Conservation (phyloP, 2,329 filamentous ascomycete genomes). For the Paecilomyces variotii region DNA sequence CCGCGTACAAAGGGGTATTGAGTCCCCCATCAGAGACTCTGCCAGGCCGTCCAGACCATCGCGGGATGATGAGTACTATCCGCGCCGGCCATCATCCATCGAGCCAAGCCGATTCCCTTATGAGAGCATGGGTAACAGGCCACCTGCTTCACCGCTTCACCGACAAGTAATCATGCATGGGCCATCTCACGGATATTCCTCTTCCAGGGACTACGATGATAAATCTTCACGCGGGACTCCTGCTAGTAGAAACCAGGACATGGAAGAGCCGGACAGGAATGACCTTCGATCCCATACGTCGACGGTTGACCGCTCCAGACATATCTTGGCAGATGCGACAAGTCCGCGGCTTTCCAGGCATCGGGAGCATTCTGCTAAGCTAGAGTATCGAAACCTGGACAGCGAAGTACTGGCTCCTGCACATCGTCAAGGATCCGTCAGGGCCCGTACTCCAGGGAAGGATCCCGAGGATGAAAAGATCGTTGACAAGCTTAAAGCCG, state of each 20-base stretch:
- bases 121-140: constrained; percentile 5
- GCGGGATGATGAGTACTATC: constrained; percentile 43
- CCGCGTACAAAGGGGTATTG: constrained; percentile 12
- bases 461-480: constrained; percentile 33
- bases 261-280: background rate
- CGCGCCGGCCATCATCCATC: constrained; percentile 30
- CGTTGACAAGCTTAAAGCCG: constrained; percentile 10
- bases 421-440: background rate
- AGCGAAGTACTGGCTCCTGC: background rate
- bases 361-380: background rate
- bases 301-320: background rate
- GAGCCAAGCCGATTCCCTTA: constrained; percentile 10
- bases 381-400: background rate
- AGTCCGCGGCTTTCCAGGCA: background rate
- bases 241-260: background rate
- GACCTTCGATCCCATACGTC: background rate
- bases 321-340: background rate
- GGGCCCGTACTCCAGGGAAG: constrained; percentile 10
- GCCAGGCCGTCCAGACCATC: constrained; percentile 21
- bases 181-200: background rate
- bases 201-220: background rate
- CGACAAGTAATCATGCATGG: background rate
- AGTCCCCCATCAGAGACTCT: constrained; percentile 9
- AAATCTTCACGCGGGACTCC: background rate
- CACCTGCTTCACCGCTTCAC: background rate